phyloP scores from a whole-genome alignment of 495 filamentous ascomycete genomes.

The Cairneyella variabilis region DNA sequence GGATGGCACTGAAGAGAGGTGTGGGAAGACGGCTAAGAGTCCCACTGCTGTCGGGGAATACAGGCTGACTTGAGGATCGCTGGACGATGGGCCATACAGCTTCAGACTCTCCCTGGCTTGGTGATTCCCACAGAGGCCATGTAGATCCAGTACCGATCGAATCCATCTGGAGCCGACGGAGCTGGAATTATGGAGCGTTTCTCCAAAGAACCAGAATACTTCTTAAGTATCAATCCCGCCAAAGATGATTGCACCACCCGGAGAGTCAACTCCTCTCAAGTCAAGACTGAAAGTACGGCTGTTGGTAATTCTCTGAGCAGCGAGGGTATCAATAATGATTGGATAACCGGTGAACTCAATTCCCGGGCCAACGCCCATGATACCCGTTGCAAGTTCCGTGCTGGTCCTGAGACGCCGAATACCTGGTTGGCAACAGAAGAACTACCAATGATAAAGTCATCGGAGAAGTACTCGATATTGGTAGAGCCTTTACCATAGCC shows the following conservation, averaged over 20 bases:
- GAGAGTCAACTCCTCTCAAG: conserved; percentile 39
- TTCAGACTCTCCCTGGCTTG: conserved; percentile 36
- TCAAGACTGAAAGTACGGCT: conserved; percentile 72
- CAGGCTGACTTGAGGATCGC: conserved; percentile 36
- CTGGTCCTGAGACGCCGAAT: conserved; percentile 31
- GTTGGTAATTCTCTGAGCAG: conserved; percentile 56
- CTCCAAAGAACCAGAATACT: conserved; percentile 59
- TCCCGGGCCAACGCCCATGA: conserved; percentile 68
- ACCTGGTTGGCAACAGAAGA: too few relatives aligned
- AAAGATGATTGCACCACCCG: conserved; percentile 61
- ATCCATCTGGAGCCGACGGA: conserved; percentile 5
- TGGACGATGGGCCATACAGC: conserved; percentile 36
- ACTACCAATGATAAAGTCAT: conserved; percentile 2
- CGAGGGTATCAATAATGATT: conserved; percentile 65
- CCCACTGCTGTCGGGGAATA: conserved; percentile 66
- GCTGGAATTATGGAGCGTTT: conserved; percentile 24
- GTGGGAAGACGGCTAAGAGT: conserved; percentile 65
- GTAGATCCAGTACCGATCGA: conserved; percentile 30
- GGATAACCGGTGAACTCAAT: conserved; percentile 50
- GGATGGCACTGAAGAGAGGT: conserved; percentile 49
- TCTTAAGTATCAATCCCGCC: conserved; percentile 76
- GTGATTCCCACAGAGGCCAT: conserved; percentile 47
- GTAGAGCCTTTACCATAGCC: conserved; percentile 7
- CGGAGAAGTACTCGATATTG: not conserved
- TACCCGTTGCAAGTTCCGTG: conserved; percentile 51